Base-by-base conservation (phyloP, 306 rosid species). In the Rosa chinensis region DNA sequence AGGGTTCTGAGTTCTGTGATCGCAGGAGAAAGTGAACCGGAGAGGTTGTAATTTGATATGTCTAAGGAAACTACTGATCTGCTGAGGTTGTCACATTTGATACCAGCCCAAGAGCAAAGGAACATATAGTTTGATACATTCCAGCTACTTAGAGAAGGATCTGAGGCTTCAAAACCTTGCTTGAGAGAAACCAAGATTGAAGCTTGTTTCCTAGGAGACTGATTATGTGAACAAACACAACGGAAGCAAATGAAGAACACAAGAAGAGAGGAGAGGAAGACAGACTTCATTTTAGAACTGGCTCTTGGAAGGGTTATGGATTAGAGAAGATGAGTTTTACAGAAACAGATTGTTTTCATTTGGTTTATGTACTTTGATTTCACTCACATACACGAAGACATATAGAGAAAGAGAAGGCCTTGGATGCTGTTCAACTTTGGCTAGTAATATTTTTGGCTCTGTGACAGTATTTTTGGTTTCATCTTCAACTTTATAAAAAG, bases 81-180 rank as follows among this genome's bases (percentile, higher is more conserved):
- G 56, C 82, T 87, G 50, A 45, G 62, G 25, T 25, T 42, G 84
- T 90, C 89, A 81, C 98, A 94, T 72, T 77, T 70, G 81, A 94
- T 81, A 4, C 97, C 98, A 48, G 72, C 37, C 98, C 98, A 94
- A 44, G 87, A 71, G 80, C 98, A 94, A n/a, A 94, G 87, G 43
- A 77, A 84, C 80, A 82, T 62, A 83, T 79, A 77, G 83, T 92
- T 89, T 20, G 94, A 85, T 28, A 75, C 77, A 64, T 89, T 78
- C 98, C 98, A 93, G 47, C 50, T 66, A 11, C 77, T 69, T 16
- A 91, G 77, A 28, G 85, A 80, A 58, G 91, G 78, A 76, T 76
- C 77, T 55, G 77, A 75, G 32, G 83, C 62, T 58, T 88, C 87
- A 73, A 93, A 90, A 73, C 66, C 80, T 75, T 85, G 89, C 80